phyloP scores from a whole-genome alignment of 2,329 filamentous ascomycete species.

The Trichoderma breve region DNA sequence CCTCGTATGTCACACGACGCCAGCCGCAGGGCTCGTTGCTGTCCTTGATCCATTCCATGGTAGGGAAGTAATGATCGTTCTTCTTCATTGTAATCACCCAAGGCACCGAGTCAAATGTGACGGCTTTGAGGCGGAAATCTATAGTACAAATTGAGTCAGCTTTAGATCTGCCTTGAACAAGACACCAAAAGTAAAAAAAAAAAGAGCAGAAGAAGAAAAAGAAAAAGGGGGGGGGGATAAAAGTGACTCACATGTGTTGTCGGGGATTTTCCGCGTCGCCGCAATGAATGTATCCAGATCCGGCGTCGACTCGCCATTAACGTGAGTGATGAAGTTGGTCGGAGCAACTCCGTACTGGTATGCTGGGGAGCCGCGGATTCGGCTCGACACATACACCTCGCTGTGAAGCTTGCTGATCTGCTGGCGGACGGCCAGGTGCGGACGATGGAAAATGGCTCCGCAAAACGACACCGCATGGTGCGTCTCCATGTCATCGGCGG shows the following conservation, averaged over 20 bases:
- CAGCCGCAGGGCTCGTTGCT: slow-evolving; percentile 57
- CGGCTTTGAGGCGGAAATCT: slow-evolving; percentile 95
- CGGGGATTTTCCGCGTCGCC: slow-evolving; percentile 82
- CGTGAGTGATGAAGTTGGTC: slow-evolving; percentile 96
- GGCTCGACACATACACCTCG: slow-evolving; percentile 91
- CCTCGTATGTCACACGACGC: slow-evolving; percentile 62
- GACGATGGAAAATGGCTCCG: slow-evolving; percentile 86
- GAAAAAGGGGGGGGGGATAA: background rate
- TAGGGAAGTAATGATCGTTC: slow-evolving; percentile 92
- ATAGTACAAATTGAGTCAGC: slow-evolving; percentile 22
- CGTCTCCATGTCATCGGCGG: slow-evolving; percentile 88
- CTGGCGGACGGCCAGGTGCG: slow-evolving; percentile 93
- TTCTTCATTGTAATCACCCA: slow-evolving; percentile 99
- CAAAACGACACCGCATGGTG: slow-evolving; percentile 91
- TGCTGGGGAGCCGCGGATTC: slow-evolving; percentile 76
- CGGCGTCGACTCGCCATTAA: slow-evolving; percentile 83
- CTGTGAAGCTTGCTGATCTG: slow-evolving; percentile 96
- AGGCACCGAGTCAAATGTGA: slow-evolving; percentile 96
- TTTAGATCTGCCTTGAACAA: background rate
- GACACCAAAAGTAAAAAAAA: background rate
- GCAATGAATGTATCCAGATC: slow-evolving; percentile 77
- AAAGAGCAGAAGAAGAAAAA: background rate
- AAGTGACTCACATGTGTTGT: slow-evolving; percentile 77
- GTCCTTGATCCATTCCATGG: slow-evolving; percentile 68
- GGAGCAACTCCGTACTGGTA: slow-evolving; percentile 91